Conservation (phyloP, 768 basidiomycete species). For the Collybiopsis confluens region DNA sequence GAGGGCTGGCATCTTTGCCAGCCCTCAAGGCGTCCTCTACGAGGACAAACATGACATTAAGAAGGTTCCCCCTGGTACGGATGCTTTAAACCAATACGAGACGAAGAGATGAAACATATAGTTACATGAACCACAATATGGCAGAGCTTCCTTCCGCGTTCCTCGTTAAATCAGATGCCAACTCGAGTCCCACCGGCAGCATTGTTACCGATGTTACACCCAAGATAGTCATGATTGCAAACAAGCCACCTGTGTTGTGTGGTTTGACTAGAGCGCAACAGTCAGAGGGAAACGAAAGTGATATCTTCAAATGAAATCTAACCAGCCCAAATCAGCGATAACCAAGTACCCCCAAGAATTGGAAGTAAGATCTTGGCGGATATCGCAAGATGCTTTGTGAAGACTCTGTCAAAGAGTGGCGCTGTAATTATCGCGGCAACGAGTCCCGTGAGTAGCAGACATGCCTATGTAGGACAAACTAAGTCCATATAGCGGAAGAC, state of each 20-base stretch:
- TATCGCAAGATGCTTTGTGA: conserved; percentile 65
- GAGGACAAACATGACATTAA: conserved; percentile 63
- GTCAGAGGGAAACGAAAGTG: neutral
- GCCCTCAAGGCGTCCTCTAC: conserved; percentile 69
- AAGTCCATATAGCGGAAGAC: neutral
- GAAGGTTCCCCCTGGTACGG: conserved; percentile 53
- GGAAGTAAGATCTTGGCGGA: conserved; percentile 60
- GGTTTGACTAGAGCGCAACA: conserved; percentile 46
- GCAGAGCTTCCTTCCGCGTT: conserved; percentile 78
- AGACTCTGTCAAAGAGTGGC: conserved; percentile 78
- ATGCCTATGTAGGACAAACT: conserved; percentile 23
- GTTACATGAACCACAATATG: conserved; percentile 74
- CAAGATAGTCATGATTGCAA: conserved; percentile 62
- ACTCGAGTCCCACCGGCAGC: conserved; percentile 73
- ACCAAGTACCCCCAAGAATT: conserved; percentile 57
- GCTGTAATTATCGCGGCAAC: conserved; percentile 63
- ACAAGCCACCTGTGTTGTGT: conserved; percentile 56
- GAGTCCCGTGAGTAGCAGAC: conserved; percentile 66
- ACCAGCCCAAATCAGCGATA: conserved; percentile 82
- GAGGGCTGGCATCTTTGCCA: conserved; percentile 54
- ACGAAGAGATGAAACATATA: conserved; percentile 20
- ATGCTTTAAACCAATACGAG: neutral
- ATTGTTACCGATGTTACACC: conserved; percentile 64
- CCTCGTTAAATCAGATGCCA: conserved; percentile 75
- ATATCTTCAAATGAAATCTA: neutral